phyloP scores from a whole-genome alignment of 2,329 filamentous ascomycete genomes.

The Magnaporthales sp. region DNA sequence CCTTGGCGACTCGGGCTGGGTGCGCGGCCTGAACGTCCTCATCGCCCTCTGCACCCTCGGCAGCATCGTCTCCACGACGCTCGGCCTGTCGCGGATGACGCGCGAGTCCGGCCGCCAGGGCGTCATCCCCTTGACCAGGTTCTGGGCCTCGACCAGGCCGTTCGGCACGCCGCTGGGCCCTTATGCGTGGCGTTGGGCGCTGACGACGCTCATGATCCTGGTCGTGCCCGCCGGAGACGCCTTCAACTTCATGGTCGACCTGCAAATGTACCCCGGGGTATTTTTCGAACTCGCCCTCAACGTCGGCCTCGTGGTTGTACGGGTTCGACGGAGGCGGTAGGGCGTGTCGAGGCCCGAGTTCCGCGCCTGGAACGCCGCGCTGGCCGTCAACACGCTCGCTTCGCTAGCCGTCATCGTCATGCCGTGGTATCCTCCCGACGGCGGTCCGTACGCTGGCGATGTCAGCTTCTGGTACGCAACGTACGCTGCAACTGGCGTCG shows the following conservation, averaged over 20 bases:
- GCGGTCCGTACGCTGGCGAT: conserved; percentile 49
- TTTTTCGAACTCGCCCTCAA: conserved; percentile 50
- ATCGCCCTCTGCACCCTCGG: conserved; percentile 50
- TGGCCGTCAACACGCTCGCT: conserved; percentile 50
- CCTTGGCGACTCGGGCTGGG: conserved; percentile 42
- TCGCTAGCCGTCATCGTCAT: conserved; percentile 57
- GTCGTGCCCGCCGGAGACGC: conserved; percentile 54
- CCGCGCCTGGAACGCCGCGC: conserved; percentile 45
- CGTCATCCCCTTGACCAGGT: conserved; percentile 45
- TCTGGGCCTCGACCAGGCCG: conserved; percentile 54
- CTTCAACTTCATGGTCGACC: conserved; percentile 54
- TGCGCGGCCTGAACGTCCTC: conserved; percentile 45
- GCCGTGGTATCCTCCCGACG: conserved; percentile 62
- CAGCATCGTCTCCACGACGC: conserved; percentile 44
- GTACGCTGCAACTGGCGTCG: conserved; percentile 56
- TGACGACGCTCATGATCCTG: conserved; percentile 52
- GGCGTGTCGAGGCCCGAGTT: conserved; percentile 41
- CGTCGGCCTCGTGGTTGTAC: conserved; percentile 48
- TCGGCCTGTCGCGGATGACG: conserved; percentile 45
- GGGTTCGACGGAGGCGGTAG: conserved; percentile 41
- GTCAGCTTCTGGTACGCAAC: conserved; percentile 70
- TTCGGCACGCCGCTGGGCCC: conserved; percentile 55
- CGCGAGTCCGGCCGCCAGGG: conserved; percentile 55
- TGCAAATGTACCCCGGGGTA: conserved; percentile 48
- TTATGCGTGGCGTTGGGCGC: conserved; percentile 44